Conservation (phyloP, 1,284 basidiomycete genomes). For the Marasmius fiardii region DNA sequence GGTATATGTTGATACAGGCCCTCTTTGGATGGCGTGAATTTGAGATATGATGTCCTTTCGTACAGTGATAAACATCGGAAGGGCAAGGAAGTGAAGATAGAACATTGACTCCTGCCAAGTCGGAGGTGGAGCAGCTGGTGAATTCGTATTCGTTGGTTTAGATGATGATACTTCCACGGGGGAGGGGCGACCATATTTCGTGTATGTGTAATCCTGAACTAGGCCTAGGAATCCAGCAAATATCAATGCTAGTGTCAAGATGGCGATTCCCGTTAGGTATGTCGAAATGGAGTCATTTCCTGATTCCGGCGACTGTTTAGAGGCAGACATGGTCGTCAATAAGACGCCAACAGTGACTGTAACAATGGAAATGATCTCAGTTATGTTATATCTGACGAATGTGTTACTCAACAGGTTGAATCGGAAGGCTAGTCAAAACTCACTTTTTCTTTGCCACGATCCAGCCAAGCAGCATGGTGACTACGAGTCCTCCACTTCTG, state of each 20-base stretch:
- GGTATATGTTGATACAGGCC: slow-evolving; percentile 31
- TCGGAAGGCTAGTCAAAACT: slow-evolving; percentile 17
- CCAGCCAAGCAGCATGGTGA: slow-evolving; percentile 77
- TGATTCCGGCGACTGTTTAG: slow-evolving; percentile 27
- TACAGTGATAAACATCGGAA: slow-evolving; percentile 70
- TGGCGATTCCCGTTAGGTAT: slow-evolving; percentile 71
- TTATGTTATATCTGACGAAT: slow-evolving; percentile 57
- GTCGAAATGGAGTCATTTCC: slow-evolving; percentile 25
- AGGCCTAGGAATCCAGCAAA: slow-evolving; percentile 84
- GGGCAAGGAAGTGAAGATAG: slow-evolving; percentile 75
- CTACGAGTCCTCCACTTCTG: slow-evolving; percentile 83
- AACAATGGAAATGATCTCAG: slow-evolving; percentile 72
- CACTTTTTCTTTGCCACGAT: slow-evolving; percentile 56
- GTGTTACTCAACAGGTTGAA: slow-evolving; percentile 2
- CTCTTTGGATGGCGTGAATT: slow-evolving; percentile 38
- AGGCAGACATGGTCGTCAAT: slow-evolving; percentile 79
- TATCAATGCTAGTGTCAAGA: slow-evolving; percentile 76
- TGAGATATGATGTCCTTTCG: slow-evolving; percentile 51
- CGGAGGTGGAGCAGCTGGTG: slow-evolving; percentile 19
- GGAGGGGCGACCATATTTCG: slow-evolving; percentile 52
- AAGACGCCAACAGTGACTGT: slow-evolving; percentile 81
- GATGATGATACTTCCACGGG: slow-evolving; percentile 5
- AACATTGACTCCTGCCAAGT: slow-evolving; percentile 91
- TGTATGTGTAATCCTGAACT: slow-evolving; percentile 82
- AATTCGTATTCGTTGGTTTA: not conserved